Evolutionary conservation across 768 basidiomycete species (phyloP).

Genomic region (Floccularia luteovirens): DNA sequence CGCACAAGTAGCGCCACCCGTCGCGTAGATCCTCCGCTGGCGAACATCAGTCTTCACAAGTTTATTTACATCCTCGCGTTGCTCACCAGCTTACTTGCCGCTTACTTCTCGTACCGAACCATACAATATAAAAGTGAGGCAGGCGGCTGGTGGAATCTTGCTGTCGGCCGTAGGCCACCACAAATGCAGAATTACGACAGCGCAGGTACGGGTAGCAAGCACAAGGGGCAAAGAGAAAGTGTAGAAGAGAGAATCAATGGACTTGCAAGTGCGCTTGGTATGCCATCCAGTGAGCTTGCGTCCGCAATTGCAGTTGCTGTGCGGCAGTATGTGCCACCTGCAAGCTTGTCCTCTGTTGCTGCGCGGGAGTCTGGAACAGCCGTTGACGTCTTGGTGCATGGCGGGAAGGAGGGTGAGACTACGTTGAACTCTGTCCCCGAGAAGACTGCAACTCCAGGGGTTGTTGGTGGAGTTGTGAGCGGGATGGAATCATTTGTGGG

Average conservation of each 20-base stretch:
- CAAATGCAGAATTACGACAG: background rate
- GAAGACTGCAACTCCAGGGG: conserved; percentile 10
- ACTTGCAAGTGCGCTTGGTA: conserved; percentile 55
- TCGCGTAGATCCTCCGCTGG: conserved; percentile 36
- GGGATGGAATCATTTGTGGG: conserved; percentile 35
- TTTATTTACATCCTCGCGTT: conserved; percentile 44
- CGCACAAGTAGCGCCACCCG: conserved; percentile 13
- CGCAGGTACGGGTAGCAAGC: conserved; percentile 4
- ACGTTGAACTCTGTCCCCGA: conserved; percentile 7
- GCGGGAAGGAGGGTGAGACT: conserved; percentile 3
- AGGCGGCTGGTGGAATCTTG: conserved; percentile 57
- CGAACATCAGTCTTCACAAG: conserved; percentile 30
- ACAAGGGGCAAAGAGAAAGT: conserved; percentile 10
- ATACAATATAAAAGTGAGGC: conserved; percentile 42
- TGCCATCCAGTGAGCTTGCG: conserved; percentile 53
- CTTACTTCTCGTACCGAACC: conserved; percentile 44
- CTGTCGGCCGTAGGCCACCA: conserved; percentile 28
- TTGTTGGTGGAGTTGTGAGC: conserved; percentile 20
- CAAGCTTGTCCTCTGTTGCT: conserved; percentile 48
- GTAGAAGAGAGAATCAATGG: conserved; percentile 53
- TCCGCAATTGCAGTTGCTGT: conserved; percentile 57
- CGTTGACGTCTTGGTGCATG: conserved; percentile 29
- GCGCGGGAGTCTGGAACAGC: conserved; percentile 37
- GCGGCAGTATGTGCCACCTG: conserved; percentile 50
- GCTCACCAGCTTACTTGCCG: conserved; percentile 30